These are phyloP conservation scores for Russula sp. DNA, from an alignment of 768 basidiomycete genomes.

Conservation along the genomic window DNA sequence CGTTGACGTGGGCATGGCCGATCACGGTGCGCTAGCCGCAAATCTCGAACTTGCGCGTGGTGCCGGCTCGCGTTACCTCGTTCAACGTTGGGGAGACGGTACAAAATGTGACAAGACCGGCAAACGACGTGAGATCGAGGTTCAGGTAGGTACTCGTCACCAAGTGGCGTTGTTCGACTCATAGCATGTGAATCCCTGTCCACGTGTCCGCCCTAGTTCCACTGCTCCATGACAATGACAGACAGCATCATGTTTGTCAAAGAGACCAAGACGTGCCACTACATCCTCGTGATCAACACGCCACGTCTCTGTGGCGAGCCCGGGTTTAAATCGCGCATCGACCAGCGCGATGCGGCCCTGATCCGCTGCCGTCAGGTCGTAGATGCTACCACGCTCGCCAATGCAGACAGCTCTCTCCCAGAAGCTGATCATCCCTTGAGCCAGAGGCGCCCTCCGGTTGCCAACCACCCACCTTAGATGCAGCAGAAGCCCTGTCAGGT, in stretches of 20 bases:
- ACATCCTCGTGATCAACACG: slow-evolving; percentile 91
- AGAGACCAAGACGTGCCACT: slow-evolving; percentile 91
- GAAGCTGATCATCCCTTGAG: slow-evolving; percentile 53
- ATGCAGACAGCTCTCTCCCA: slow-evolving; percentile 39
- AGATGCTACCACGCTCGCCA: slow-evolving; percentile 31
- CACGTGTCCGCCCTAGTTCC: slow-evolving; percentile 54
- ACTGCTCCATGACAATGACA: slow-evolving; percentile 92
- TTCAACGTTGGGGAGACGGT: slow-evolving; percentile 89
- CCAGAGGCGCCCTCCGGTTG: not conserved
- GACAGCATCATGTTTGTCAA: slow-evolving; percentile 90
- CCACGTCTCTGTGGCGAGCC: slow-evolving; percentile 92
- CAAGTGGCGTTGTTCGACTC: slow-evolving; percentile 1
- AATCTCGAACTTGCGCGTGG: slow-evolving; percentile 76
- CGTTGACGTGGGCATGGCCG: slow-evolving; percentile 62
- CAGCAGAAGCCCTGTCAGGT: slow-evolving; percentile 4
- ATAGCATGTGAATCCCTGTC: slow-evolving; percentile 25
- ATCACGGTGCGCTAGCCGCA: slow-evolving; percentile 58
- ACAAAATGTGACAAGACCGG: slow-evolving; percentile 93
- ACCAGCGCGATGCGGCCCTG: slow-evolving; percentile 60
- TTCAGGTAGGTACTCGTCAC: slow-evolving; percentile 63
- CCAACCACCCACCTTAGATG: slow-evolving; percentile 20
- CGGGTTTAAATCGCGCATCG: slow-evolving; percentile 78
- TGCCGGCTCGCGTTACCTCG: slow-evolving; percentile 87
- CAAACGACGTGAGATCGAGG: slow-evolving; percentile 83
- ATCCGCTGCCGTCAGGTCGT: slow-evolving; percentile 82